phyloP scores from a whole-genome alignment of 1,139 yeast genomes.

The Diutina pseudorugosa region DNA sequence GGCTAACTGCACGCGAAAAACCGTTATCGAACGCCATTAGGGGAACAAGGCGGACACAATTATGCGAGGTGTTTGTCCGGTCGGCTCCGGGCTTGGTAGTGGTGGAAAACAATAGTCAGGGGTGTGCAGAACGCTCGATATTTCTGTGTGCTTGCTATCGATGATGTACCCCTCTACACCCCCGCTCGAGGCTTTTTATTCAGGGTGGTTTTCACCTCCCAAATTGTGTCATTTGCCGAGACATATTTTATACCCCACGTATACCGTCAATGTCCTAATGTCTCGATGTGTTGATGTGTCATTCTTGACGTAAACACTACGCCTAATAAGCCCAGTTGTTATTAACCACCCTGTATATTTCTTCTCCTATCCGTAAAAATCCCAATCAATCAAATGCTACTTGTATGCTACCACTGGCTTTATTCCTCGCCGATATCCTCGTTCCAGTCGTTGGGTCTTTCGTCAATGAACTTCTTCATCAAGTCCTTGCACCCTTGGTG shows the following conservation, averaged over 20 bases:
- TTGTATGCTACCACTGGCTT: not conserved
- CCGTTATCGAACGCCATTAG: not conserved
- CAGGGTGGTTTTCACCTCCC: too few relatives aligned
- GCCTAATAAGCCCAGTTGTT: not conserved
- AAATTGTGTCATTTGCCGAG: not conserved
- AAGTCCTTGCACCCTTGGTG: conserved; percentile 57
- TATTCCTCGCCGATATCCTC: conserved; percentile 69
- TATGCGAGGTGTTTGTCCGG: too few relatives aligned
- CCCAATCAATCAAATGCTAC: not conserved
- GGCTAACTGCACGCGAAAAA: not conserved
- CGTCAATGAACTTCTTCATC: conserved; percentile 66
- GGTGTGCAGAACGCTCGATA: too few relatives aligned
- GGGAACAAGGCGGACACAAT: not conserved
- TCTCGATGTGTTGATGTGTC: too few relatives aligned
- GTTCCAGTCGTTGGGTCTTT: conserved; percentile 73
- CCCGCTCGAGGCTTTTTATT: too few relatives aligned
- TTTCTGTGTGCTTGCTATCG: too few relatives aligned
- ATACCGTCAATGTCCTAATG: too few relatives aligned
- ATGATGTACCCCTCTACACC: too few relatives aligned
- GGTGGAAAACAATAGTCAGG: too few relatives aligned
- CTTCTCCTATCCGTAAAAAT: not conserved
- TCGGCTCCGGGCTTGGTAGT: too few relatives aligned
- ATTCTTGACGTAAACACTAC: too few relatives aligned
- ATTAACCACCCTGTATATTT: not conserved
- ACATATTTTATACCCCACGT: not conserved